A percentile compares a stretch with the other conserved stretches of the same genome.
phyloP scores from a whole-genome alignment of 2,329 filamentous ascomycete species.

The Diaporthe ilicicola region DNA sequence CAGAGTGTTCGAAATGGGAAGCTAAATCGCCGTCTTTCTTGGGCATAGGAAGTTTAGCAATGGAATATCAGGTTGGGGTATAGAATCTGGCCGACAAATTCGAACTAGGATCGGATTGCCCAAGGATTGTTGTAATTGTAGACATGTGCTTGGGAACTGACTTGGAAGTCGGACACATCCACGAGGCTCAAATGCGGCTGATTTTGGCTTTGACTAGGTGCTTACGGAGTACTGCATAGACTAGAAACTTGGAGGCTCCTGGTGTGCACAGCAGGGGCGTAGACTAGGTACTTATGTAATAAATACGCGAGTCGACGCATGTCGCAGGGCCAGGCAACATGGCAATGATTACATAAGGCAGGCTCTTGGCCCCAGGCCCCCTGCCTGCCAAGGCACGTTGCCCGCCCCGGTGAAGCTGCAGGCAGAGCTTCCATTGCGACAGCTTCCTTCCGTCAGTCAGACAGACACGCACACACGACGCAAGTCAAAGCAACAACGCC shows the following conservation, averaged over 20 bases:
- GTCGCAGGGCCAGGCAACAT: background rate
- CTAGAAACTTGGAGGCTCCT: background rate
- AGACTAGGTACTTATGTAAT: background rate
- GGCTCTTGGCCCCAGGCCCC: background rate
- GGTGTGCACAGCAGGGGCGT: no score
- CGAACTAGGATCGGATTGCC: background rate
- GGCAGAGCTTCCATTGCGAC: conserved; percentile 35
- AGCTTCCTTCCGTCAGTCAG: conserved; percentile 23
- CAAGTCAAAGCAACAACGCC: background rate
- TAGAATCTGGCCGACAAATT: background rate
- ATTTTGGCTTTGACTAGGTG: no score
- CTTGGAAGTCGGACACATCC: background rate
- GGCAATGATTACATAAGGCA: conserved; percentile 11
- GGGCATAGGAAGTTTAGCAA: background rate
- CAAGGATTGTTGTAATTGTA: background rate
- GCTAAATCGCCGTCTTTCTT: background rate
- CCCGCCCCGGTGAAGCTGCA: conserved; percentile 28
- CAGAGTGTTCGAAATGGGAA: background rate
- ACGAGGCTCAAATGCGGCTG: background rate
- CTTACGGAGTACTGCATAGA: background rate
- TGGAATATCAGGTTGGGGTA: no score
- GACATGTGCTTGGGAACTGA: background rate
- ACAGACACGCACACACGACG: no score
- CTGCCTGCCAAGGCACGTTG: conserved; percentile 26
- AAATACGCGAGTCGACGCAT: no score